These are phyloP conservation scores for Lipomyces sp. DNA, from an alignment of 805 yeast genomes.

Conservation along the genomic window DNA sequence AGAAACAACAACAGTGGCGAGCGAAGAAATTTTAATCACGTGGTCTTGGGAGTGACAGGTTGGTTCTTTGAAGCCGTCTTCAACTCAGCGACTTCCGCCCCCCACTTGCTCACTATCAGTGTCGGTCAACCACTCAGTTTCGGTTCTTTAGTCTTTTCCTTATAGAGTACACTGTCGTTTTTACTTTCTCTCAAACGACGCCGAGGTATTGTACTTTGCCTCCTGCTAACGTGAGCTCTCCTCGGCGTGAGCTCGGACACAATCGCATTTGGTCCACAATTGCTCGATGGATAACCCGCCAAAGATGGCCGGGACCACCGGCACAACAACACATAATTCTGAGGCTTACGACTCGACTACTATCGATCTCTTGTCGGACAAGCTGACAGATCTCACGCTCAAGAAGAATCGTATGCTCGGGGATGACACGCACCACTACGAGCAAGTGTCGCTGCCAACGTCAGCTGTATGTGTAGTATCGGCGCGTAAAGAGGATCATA, in stretches of 20 bases:
- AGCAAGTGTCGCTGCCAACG: slow-evolving; percentile 43
- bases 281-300: not conserved
- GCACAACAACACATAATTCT: not conserved
- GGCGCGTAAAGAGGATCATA: not conserved
- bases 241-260: not conserved
- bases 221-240: not conserved
- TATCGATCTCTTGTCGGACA: slow-evolving; percentile 30
- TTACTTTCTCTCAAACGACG: not conserved
- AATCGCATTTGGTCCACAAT: not conserved
- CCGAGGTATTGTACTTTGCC: not conserved
- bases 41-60: not conserved
- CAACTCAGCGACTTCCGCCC: no score
- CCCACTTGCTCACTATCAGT: no score
- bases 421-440: slow-evolving; percentile 43
- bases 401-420: slow-evolving; percentile 41
- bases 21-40: not conserved
- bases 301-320: not conserved
- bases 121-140: not conserved
- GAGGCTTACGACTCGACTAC: slow-evolving; percentile 5
- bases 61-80: not conserved
- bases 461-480: slow-evolving; percentile 38
- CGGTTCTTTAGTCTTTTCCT: not conserved
- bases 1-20: no score
- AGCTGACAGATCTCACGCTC: slow-evolving; percentile 38
- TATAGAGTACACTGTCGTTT: not conserved